These are phyloP conservation scores for Populus hybrid DNA, from an alignment of 441 rosid species.

Conservation along the genomic window DNA sequence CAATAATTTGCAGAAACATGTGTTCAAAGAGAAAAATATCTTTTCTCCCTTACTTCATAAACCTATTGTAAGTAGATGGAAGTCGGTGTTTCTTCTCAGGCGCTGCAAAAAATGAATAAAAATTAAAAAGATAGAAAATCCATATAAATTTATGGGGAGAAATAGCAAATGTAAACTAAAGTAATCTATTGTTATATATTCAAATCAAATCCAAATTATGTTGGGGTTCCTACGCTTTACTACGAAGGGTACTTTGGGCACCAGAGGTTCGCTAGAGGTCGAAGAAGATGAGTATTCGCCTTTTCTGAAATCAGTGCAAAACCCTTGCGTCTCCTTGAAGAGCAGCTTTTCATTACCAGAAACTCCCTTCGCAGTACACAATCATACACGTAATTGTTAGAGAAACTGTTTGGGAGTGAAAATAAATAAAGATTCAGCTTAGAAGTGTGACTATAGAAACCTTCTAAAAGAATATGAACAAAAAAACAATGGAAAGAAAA, in stretches of 20 bases:
- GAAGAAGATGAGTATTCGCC: conserved; percentile 73
- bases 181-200: neutral
- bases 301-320: conserved; percentile 56
- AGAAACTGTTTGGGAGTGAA: no score
- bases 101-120: conserved; percentile 41
- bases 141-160: neutral
- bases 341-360: conserved; percentile 15
- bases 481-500: no score
- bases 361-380: neutral
- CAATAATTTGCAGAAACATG: neutral
- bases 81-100: conserved; percentile 99
- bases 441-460: no score
- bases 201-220: neutral
- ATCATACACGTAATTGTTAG: neutral
- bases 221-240: conserved; percentile 62
- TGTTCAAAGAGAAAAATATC: neutral
- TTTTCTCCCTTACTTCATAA: conserved; percentile 68
- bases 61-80: conserved; percentile 96
- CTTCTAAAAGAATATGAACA: no score
- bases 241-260: conserved; percentile 83
- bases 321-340: conserved; percentile 45
- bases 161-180: neutral
- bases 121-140: neutral
- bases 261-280: conserved; percentile 71
- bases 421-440: no score